These are phyloP conservation scores for Phytophthora capsici DNA, from an alignment of 352 stramenopile genomes.

Conservation along the genomic window DNA sequence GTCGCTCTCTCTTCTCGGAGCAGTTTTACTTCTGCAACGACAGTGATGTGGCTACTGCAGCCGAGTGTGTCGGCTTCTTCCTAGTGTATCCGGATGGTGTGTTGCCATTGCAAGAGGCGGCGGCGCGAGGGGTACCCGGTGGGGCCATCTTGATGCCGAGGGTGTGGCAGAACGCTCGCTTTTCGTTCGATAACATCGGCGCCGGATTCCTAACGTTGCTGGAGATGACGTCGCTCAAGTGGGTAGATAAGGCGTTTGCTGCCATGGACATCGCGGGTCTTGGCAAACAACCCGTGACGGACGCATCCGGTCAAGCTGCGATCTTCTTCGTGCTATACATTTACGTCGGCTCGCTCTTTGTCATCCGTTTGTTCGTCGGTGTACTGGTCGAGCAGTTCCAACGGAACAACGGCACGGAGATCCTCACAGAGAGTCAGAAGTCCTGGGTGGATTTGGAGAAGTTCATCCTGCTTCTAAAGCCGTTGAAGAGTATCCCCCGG, in stretches of 20 bases:
- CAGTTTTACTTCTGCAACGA: constrained; percentile 80
- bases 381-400: constrained; percentile 87
- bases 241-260: constrained; percentile 78
- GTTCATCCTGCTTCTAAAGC: constrained; percentile 77
- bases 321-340: constrained; percentile 82
- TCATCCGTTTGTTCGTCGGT: constrained; percentile 81
- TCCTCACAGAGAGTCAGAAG: constrained; percentile 80
- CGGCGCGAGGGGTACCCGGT: constrained; percentile 38
- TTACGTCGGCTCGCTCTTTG: constrained; percentile 79
- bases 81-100: constrained; percentile 52
- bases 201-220: constrained; percentile 69
- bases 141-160: constrained; percentile 58
- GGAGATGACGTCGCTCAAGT: constrained; percentile 86
- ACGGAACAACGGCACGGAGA: constrained; percentile 84
- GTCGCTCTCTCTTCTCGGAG: constrained; percentile 69
- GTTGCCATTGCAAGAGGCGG: constrained; percentile 56
- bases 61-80: constrained; percentile 70
- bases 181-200: constrained; percentile 83
- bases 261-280: constrained; percentile 74
- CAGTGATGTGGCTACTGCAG: constrained; percentile 31
- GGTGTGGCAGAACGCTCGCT: constrained; percentile 73
- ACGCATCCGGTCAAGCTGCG: constrained; percentile 53
- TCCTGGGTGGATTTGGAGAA: constrained; percentile 85
- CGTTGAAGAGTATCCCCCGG: constrained; percentile 58
- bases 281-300: constrained; percentile 52